Conservation (phyloP, 495 filamentous ascomycete genomes). For the Aspergillus homomorphus region DNA sequence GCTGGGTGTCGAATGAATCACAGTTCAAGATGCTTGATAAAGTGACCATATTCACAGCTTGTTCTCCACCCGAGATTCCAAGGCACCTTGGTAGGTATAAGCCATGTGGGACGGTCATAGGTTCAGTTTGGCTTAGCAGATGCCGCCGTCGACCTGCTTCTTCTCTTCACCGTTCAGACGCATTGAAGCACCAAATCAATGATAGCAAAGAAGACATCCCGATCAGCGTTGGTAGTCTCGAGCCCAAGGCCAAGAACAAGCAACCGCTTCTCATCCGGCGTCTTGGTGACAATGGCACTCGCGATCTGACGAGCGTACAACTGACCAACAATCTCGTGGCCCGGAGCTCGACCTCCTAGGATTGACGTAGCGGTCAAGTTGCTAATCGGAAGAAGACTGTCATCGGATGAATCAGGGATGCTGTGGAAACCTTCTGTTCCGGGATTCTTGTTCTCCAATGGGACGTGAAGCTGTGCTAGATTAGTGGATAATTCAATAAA, state of each 20-base stretch:
- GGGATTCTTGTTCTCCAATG: conserved; percentile 66
- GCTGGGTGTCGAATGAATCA: no score
- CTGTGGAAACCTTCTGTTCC: conserved; percentile 48
- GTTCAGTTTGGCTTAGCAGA: background rate
- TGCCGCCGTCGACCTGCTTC: no score
- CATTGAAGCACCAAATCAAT: conserved; percentile 75
- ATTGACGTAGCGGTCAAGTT: conserved; percentile 85
- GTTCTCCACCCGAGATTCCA: no score
- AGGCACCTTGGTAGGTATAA: no score
- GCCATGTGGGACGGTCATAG: background rate
- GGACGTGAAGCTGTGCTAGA: conserved; percentile 74
- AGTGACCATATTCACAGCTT: no score
- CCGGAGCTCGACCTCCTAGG: conserved; percentile 75
- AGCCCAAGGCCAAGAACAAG: conserved; percentile 82
- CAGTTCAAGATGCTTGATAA: no score
- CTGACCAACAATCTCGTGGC: conserved; percentile 80
- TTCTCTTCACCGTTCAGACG: conserved; percentile 36
- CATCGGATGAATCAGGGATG: conserved; percentile 47
- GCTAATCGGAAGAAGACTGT: conserved; percentile 67
- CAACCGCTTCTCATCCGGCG: conserved; percentile 73
- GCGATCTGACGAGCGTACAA: conserved; percentile 86
- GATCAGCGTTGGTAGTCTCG: conserved; percentile 55
- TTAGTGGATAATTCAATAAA: conserved; percentile 18
- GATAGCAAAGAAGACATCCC: conserved; percentile 77
- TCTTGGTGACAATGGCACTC: conserved; percentile 65